A percentile compares a stretch with the other conserved stretches of the same genome.
These are phyloP conservation scores for Symbiodinium pilosum DNA, from an alignment of 73 alveolate genomes.

Conservation along the genomic window DNA sequence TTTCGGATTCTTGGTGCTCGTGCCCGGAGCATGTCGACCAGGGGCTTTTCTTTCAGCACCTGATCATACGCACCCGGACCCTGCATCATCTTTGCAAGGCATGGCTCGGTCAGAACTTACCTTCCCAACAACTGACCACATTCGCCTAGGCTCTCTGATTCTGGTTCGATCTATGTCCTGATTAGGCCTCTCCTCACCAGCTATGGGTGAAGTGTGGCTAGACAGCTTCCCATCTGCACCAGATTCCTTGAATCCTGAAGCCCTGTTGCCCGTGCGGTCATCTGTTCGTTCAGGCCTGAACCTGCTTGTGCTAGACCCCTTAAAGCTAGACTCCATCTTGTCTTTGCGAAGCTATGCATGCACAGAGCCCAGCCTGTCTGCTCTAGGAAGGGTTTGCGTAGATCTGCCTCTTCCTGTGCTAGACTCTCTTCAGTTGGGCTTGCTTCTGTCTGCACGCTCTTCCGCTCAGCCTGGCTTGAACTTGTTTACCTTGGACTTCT, in stretches of 20 bases:
- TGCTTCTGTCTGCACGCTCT: not conserved
- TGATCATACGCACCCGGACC: not conserved
- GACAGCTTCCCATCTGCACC: not conserved
- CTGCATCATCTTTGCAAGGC: not conserved
- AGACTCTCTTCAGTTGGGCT: constrained; percentile 36
- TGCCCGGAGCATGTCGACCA: not conserved
- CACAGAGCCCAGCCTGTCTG: not conserved
- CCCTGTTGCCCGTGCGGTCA: not conserved
- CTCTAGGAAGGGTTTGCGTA: not conserved
- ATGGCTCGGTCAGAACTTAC: not conserved
- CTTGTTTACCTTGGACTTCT: not conserved
- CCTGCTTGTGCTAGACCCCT: not conserved
- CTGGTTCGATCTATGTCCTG: not conserved
- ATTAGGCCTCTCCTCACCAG: not conserved
- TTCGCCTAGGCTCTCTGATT: not conserved
- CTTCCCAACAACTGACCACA: not conserved
- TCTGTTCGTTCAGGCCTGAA: not conserved
- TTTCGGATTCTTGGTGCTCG: constrained; percentile 7
- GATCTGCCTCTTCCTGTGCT: not conserved
- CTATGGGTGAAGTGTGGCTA: not conserved
- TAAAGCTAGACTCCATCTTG: not conserved
- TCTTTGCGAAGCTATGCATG: not conserved
- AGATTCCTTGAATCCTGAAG: constrained; percentile 13
- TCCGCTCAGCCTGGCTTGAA: not conserved
- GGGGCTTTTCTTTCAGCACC: not conserved